Evolutionary conservation across 208 protist genomes (phyloP).

Genomic region (Acanthamoeba culbertsoni): DNA sequence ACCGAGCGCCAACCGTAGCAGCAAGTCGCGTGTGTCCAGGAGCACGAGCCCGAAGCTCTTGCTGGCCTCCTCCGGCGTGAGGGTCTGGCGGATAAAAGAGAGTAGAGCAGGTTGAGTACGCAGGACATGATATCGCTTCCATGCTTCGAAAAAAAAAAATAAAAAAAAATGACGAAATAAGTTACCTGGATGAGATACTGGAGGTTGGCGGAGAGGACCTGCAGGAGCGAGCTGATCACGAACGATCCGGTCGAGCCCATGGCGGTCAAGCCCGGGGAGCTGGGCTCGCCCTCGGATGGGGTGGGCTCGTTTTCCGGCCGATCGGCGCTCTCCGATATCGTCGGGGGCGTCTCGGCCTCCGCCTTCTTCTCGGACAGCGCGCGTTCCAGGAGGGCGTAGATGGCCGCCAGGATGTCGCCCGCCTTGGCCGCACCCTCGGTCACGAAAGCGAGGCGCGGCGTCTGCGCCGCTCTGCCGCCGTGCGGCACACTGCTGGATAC

Average conservation of each 20-base stretch:
- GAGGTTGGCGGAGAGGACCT: not conserved
- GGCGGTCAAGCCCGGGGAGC: no score
- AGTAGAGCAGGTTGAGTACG: no score
- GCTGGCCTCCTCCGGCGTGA: not conserved
- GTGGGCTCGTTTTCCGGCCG: no score
- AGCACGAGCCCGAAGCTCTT: slow-evolving; percentile 33
- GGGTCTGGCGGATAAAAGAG: not conserved
- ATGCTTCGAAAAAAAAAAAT: not conserved
- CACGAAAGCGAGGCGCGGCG: not conserved
- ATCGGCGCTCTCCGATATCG: no score
- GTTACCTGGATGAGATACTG: slow-evolving; percentile 10
- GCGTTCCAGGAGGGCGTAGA: not conserved
- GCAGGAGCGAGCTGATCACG: slow-evolving; percentile 5
- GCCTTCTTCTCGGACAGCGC: not conserved
- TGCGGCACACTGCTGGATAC: not conserved
- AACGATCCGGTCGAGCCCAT: no score
- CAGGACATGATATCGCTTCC: no score
- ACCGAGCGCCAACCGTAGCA: not conserved
- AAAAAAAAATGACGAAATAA: not conserved
- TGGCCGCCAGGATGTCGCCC: not conserved
- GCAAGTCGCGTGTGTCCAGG: not conserved
- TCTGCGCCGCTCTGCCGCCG: not conserved
- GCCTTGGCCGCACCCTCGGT: not conserved
- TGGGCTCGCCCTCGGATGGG: no score
- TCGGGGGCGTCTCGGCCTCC: not conserved